A percentile compares a stretch with the other conserved stretches of the same genome.
Conservation (phyloP, 352 stramenopile species). For the Phytophthora fragariae region DNA sequence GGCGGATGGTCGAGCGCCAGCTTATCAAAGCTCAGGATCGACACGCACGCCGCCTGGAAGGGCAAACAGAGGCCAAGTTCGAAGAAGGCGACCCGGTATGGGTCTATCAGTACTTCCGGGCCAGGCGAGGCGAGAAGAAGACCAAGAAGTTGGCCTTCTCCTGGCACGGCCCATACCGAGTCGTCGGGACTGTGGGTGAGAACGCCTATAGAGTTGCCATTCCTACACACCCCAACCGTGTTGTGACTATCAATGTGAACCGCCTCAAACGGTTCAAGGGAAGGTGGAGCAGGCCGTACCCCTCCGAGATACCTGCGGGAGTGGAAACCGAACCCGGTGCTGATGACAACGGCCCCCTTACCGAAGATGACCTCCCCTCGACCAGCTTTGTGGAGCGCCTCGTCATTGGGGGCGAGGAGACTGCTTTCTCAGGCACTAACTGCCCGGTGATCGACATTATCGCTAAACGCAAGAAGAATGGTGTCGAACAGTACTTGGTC, state of each 20-base stretch:
- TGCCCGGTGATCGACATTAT: constrained; percentile 8
- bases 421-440: neutral
- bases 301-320: neutral
- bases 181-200: no score
- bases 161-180: no score
- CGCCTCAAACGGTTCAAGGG: neutral
- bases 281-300: neutral
- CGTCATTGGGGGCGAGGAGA: constrained; percentile 5
- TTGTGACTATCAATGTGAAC: constrained; percentile 8
- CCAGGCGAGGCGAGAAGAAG: neutral
- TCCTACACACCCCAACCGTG: neutral
- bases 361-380: neutral
- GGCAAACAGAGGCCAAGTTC: neutral
- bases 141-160: constrained; percentile 15
- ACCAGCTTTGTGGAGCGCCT: constrained; percentile 10
- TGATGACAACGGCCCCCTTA: neutral
- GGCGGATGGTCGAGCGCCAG: neutral
- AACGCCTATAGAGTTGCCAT: no score
- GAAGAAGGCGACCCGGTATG: neutral
- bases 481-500: constrained; percentile 1
- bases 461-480: neutral
- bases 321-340: neutral
- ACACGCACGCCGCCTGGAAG: neutral
- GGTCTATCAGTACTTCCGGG: neutral
- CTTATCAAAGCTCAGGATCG: constrained; percentile 4